Conservation (phyloP, 2,329 filamentous ascomycete genomes). For the Hypoxylon sp. region DNA sequence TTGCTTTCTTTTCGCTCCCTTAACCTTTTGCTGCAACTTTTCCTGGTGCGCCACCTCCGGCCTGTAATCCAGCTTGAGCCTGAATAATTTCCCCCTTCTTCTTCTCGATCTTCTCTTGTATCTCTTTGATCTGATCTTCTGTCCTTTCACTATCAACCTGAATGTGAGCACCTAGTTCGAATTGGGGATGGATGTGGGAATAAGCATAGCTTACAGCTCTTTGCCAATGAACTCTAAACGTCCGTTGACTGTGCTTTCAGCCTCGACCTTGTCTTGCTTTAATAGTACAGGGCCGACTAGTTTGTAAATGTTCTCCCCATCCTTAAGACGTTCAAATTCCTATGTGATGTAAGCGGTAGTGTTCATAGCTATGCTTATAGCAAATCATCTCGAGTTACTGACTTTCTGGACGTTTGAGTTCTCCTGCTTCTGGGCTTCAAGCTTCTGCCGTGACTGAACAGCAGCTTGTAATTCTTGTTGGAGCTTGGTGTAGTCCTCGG, state of each 20-base stretch:
- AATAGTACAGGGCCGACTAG: constrained; percentile 91
- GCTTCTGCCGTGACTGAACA: constrained; percentile 86
- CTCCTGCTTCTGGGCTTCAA: constrained; percentile 95
- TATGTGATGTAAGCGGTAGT: constrained; percentile 55
- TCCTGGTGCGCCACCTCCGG: constrained; percentile 54
- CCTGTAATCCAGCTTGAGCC: constrained; percentile 66
- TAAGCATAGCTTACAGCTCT: constrained; percentile 79
- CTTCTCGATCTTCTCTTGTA: constrained; percentile 70
- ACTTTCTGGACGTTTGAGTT: constrained; percentile 90
- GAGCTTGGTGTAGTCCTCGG: constrained; percentile 88
- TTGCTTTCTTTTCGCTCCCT: constrained; percentile 1
- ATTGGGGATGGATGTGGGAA: neutral
- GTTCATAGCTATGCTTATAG: neutral
- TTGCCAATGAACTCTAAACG: constrained; percentile 92
- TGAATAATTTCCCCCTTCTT: constrained; percentile 74
- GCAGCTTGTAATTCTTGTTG: constrained; percentile 87
- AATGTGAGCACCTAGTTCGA: constrained; percentile 6
- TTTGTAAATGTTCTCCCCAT: constrained; percentile 94
- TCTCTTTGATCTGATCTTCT: constrained; percentile 69
- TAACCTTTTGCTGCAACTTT: constrained; percentile 51
- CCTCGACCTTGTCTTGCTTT: constrained; percentile 94
- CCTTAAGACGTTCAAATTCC: constrained; percentile 86
- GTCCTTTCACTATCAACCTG: constrained; percentile 47
- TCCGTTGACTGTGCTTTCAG: constrained; percentile 90
- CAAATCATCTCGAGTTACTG: constrained; percentile 35